Conservation (phyloP, 2,329 filamentous ascomycete genomes). For the Aspergillus fijiensis region DNA sequence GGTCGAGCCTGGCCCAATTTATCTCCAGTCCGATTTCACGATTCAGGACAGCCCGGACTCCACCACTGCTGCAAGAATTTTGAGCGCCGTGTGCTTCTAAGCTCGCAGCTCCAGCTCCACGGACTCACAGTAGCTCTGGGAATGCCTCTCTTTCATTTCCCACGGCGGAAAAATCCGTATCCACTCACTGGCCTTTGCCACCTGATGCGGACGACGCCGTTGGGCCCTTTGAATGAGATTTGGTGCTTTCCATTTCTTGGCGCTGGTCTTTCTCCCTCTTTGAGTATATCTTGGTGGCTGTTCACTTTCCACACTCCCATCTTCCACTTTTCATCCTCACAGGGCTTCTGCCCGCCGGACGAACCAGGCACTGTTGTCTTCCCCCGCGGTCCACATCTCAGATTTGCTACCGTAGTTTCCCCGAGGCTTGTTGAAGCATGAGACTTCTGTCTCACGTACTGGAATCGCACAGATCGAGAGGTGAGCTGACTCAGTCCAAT, state of each 20-base stretch:
- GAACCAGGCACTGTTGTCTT: not conserved
- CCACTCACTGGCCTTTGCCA: conserved; percentile 5
- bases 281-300: too few species aligned
- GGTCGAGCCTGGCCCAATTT: not conserved
- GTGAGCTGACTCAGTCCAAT: not conserved
- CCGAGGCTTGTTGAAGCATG: not conserved
- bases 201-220: not conserved
- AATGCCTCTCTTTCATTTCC: conserved; percentile 5
- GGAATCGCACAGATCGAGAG: not conserved
- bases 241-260: not conserved
- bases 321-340: not conserved
- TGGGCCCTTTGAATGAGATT: not conserved
- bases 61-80: conserved; percentile 1
- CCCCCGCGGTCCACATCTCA: not conserved
- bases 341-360: not conserved
- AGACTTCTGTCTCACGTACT: not conserved
- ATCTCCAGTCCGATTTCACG: conserved; percentile 1
- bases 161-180: conserved; percentile 8
- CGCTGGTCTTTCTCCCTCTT: not conserved
- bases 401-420: not conserved
- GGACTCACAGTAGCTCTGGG: too few species aligned
- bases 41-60: not conserved
- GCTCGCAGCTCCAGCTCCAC: not conserved
- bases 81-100: not conserved
- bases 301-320: too few species aligned